Conservation (phyloP, 1,139 yeast species). For the Suhomyces kunorum region DNA sequence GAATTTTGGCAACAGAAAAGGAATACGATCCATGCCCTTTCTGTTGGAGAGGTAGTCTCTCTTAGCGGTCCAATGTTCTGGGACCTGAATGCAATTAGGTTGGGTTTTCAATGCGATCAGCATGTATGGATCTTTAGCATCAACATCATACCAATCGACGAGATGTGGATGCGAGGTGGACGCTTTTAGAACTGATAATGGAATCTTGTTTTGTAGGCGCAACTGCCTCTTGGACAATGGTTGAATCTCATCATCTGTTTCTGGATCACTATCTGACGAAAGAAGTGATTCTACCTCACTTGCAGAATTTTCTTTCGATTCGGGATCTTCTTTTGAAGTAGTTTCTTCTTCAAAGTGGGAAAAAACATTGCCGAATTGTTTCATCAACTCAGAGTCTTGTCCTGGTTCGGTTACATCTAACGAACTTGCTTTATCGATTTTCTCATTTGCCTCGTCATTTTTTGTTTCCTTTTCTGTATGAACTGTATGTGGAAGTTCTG, state of each 20-base stretch:
- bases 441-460: background rate
- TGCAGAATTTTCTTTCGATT: background rate
- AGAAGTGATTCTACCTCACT: conserved; percentile 11
- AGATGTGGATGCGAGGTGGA: conserved; percentile 62
- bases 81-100: conserved; percentile 60
- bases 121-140: conserved; percentile 76
- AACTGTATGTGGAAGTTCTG: no score
- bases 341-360: conserved; percentile 37
- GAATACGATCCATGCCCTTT: conserved; percentile 68
- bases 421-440: no score
- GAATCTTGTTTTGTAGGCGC: conserved; percentile 55
- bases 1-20: conserved; percentile 76
- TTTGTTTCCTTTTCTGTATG: no score
- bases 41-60: conserved; percentile 75
- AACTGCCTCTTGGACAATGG: conserved; percentile 44
- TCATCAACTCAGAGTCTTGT: conserved; percentile 9
- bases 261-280: conserved; percentile 17
- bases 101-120: conserved; percentile 77
- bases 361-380: conserved; percentile 45
- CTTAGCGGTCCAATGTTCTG: conserved; percentile 81
- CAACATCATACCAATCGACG: conserved; percentile 86
- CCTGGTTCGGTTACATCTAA: no score
- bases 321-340: conserved; percentile 25
- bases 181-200: conserved; percentile 70
- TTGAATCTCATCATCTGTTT: conserved; percentile 14